A percentile compares a stretch with the other conserved stretches of the same genome.
phyloP scores from a whole-genome alignment of 2,329 filamentous ascomycete species.

The Blastomyces silverae region DNA sequence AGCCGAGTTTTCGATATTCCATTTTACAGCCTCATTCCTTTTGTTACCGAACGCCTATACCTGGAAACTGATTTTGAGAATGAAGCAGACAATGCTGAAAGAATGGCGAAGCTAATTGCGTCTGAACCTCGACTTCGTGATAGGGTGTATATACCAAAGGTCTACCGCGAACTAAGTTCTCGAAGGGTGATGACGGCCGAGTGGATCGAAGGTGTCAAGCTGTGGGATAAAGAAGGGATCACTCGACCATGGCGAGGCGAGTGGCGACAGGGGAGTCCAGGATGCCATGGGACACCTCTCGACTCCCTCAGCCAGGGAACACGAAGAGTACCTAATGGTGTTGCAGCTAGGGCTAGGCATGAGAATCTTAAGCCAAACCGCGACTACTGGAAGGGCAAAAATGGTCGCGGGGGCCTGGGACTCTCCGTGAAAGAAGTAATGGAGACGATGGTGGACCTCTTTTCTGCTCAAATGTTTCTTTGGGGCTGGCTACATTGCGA shows the following conservation, averaged over 20 bases:
- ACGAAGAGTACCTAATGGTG: conserved; percentile 25
- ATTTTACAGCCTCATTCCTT: conserved; percentile 82
- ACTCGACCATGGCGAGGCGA: conserved; percentile 72
- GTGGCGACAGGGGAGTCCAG: conserved; percentile 67
- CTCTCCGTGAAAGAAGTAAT: conserved; percentile 79
- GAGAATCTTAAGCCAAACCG: conserved; percentile 72
- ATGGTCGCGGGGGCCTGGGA: conserved; percentile 72
- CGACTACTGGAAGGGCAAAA: conserved; percentile 65
- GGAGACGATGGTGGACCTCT: conserved; percentile 93
- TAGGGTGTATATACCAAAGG: conserved; percentile 79
- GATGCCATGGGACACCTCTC: conserved; percentile 62
- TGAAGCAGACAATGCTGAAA: conserved; percentile 80
- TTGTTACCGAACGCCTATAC: conserved; percentile 83
- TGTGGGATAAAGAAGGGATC: conserved; percentile 87
- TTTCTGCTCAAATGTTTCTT: conserved; percentile 96
- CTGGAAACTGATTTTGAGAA: conserved; percentile 93
- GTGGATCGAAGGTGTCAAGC: conserved; percentile 90
- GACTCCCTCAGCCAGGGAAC: conserved; percentile 42
- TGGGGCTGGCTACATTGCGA: conserved; percentile 96
- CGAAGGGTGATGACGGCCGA: conserved; percentile 86
- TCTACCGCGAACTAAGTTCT: conserved; percentile 76
- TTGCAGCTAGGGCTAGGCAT: conserved; percentile 26
- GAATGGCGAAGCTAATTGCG: conserved; percentile 70
- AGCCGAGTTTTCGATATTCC: conserved; percentile 89
- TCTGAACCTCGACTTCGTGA: conserved; percentile 67